Percentiles rank a stretch among this genome's conserved stretches.
Conservation (phyloP, 352 stramenopile species). For the Peronospora belbahrii region DNA sequence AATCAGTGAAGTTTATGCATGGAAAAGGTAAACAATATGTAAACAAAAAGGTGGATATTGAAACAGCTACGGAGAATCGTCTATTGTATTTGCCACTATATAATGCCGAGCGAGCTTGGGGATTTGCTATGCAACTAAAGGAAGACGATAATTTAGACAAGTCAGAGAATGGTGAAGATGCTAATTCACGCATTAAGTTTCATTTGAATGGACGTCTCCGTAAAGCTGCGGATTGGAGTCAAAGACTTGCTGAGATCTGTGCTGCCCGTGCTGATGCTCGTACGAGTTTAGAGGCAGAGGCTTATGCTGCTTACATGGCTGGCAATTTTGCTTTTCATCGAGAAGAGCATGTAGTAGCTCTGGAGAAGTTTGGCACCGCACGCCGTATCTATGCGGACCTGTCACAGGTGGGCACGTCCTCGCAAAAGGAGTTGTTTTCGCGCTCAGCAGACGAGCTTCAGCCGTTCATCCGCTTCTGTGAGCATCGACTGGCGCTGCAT, state of each 20-base stretch:
- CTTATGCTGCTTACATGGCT: conserved; percentile 84
- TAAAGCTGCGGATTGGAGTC: conserved; percentile 86
- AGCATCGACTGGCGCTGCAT: conserved; percentile 65
- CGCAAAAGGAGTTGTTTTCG: conserved; percentile 75
- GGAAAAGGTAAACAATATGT: conserved; percentile 81
- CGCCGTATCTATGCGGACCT: conserved; percentile 82
- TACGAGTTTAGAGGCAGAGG: conserved; percentile 83
- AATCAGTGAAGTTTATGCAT: conserved; percentile 83
- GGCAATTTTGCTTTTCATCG: conserved; percentile 86
- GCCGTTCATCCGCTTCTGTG: conserved; percentile 80
- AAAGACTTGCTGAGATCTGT: conserved; percentile 72
- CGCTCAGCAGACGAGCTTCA: conserved; percentile 64
- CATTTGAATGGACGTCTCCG: conserved; percentile 80
- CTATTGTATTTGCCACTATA: conserved; percentile 85
- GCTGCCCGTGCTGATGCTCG: conserved; percentile 70
- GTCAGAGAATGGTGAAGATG: conserved; percentile 75
- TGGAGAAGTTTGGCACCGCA: conserved; percentile 74
- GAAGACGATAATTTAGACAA: conserved; percentile 85
- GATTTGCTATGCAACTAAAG: conserved; percentile 88
- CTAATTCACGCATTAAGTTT: conserved; percentile 86
- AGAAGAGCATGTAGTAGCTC: conserved; percentile 72
- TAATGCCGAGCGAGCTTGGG: conserved; percentile 87
- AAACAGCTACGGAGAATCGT: conserved; percentile 57
- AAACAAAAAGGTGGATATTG: conserved; percentile 79
- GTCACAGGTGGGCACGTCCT: conserved; percentile 68